A percentile compares a stretch with the other conserved stretches of the same genome.
Conservation (phyloP, 1,139 yeast species). For the Chernovozyma sophiae-reginae region DNA sequence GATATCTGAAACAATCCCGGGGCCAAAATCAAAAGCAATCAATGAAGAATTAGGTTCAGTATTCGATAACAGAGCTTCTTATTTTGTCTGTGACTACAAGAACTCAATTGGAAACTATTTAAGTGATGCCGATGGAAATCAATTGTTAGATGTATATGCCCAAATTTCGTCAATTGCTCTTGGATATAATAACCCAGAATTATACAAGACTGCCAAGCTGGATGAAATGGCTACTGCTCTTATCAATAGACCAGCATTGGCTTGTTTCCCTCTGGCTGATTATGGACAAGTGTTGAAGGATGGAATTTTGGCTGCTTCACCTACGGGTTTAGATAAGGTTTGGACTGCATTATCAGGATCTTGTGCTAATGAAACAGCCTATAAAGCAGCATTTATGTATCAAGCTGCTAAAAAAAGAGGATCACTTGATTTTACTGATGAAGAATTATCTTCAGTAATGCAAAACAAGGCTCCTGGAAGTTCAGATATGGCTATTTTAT, state of each 20-base stretch:
- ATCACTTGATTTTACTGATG: slow-evolving; percentile 46
- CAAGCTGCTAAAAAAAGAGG: slow-evolving; percentile 62
- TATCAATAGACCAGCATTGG: slow-evolving; percentile 71
- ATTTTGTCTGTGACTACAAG: slow-evolving; percentile 62
- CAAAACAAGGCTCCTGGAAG: slow-evolving; percentile 63
- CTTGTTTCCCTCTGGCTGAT: slow-evolving; percentile 66
- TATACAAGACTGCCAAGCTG: slow-evolving; percentile 57
- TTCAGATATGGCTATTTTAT: slow-evolving; percentile 61
- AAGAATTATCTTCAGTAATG: slow-evolving; percentile 63
- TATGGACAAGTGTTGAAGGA: slow-evolving; percentile 46
- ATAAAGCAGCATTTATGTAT: slow-evolving; percentile 74
- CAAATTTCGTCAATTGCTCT: slow-evolving; percentile 73
- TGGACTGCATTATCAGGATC: slow-evolving; percentile 75
- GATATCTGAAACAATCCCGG: slow-evolving; percentile 49
- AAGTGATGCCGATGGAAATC: slow-evolving; percentile 67
- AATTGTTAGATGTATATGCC: slow-evolving; percentile 59
- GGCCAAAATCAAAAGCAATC: slow-evolving; percentile 50
- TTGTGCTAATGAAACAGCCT: slow-evolving; percentile 74
- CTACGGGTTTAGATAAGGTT: slow-evolving; percentile 59
- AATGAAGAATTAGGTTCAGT: slow-evolving; percentile 49
- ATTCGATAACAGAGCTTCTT: slow-evolving; percentile 66
- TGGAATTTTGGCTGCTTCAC: slow-evolving; percentile 63
- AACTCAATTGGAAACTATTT: slow-evolving; percentile 69
- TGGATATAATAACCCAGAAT: slow-evolving; percentile 73
- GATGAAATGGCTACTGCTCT: slow-evolving; percentile 65